Evolutionary conservation across 345 rosid species (phyloP).

Genomic region (Fremontodendron californicum): DNA sequence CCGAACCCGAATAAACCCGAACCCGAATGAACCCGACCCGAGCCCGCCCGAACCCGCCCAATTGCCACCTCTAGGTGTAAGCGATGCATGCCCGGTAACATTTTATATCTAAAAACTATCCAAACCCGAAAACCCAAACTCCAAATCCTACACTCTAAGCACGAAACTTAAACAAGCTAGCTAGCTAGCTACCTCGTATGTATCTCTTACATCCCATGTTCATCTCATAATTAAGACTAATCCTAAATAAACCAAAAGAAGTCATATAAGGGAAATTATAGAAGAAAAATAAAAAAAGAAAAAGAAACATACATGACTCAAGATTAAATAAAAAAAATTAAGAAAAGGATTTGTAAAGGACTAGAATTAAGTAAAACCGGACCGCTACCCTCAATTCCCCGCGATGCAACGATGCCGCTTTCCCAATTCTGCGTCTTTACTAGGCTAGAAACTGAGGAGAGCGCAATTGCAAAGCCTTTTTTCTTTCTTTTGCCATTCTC

Average conservation of each 20-base stretch:
- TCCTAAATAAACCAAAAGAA: background rate
- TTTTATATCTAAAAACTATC: background rate
- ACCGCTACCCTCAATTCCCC: constrained; percentile 94
- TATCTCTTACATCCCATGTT: constrained; percentile 61
- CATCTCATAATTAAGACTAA: constrained; percentile 4
- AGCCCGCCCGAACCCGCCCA: no score
- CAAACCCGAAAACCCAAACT: background rate
- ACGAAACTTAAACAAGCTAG: background rate
- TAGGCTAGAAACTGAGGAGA: constrained; percentile 56
- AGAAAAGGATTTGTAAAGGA: constrained; percentile 11
- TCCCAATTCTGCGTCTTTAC: constrained; percentile 44
- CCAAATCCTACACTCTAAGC: background rate
- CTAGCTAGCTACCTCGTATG: constrained; percentile 44
- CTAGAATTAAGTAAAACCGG: constrained; percentile 41
- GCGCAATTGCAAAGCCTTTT: constrained; percentile 62
- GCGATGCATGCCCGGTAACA: constrained; percentile 68
- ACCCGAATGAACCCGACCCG: no score
- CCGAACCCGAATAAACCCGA: no score
- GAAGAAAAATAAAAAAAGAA: background rate
- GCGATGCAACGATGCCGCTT: constrained; percentile 66
- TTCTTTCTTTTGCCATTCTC: constrained; percentile 3
- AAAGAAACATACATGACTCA: constrained; percentile 1
- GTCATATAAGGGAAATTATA: background rate
- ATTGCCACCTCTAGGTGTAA: no score
- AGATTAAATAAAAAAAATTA: constrained; percentile 24